phyloP scores from a whole-genome alignment of 176 grass and related monocot genomes.

The Juncus inflexus region DNA sequence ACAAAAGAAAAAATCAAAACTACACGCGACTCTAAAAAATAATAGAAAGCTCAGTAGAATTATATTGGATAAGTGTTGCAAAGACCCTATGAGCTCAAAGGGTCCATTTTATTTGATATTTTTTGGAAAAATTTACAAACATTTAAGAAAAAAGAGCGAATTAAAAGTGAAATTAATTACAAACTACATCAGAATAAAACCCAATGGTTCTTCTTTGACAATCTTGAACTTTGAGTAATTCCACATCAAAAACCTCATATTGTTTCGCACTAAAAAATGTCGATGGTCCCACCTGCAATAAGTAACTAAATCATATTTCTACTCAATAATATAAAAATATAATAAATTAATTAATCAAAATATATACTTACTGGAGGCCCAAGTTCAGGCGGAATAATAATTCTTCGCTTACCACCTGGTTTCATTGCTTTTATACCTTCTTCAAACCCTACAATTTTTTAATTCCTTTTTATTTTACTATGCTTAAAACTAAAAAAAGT shows the following conservation, averaged over 20 bases:
- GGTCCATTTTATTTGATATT: too few species aligned
- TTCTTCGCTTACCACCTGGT: slow-evolving; percentile 87
- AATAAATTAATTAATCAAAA: not conserved
- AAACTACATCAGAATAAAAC: slow-evolving; percentile 89
- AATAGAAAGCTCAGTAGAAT: too few species aligned
- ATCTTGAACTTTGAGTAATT: slow-evolving; percentile 69
- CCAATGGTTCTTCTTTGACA: slow-evolving; percentile 87
- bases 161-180: slow-evolving; percentile 38
- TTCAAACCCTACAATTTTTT: slow-evolving; percentile 77
- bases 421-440: slow-evolving; percentile 93
- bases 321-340: not conserved
- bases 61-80: too few species aligned
- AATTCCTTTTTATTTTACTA: slow-evolving; percentile 1
- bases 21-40: too few species aligned
- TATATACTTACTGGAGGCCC: slow-evolving; percentile 81
- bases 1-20: too few species aligned
- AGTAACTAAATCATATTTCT: not conserved
- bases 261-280: slow-evolving; percentile 97
- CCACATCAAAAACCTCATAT: slow-evolving; percentile 86
- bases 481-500: not conserved
- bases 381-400: slow-evolving; percentile 96
- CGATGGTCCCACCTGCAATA: slow-evolving; percentile 79
- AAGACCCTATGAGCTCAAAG: too few species aligned
- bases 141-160: too few species aligned
- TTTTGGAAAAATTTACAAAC: too few species aligned